Percentiles rank a stretch among this genome's conserved stretches.
phyloP scores from a whole-genome alignment of 73 alveolate species.

The Tetrahymena malaccensis region DNA sequence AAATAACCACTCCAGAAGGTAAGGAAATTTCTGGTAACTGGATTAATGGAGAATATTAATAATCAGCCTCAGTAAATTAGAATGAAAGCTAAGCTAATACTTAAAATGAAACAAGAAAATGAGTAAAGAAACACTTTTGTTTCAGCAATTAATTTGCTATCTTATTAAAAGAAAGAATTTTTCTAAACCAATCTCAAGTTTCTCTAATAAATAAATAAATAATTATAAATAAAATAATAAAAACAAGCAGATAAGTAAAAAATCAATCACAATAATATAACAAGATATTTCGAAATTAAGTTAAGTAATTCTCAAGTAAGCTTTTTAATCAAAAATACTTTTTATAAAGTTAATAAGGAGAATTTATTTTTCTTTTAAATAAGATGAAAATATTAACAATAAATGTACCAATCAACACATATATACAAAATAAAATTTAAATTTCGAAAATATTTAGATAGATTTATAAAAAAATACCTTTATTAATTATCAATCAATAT shows the following conservation, averaged over 20 bases:
- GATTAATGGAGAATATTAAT: constrained; percentile 19
- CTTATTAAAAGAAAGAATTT: too few species aligned
- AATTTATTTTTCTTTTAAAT: not conserved
- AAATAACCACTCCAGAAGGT: constrained; percentile 50
- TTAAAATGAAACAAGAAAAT: not conserved
- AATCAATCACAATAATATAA: too few species aligned
- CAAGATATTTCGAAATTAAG: not conserved
- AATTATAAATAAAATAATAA: too few species aligned
- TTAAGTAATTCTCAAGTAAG: too few species aligned
- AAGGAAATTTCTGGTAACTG: constrained; percentile 7
- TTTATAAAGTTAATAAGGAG: not conserved
- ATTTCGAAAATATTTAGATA: too few species aligned
- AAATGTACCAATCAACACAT: not conserved
- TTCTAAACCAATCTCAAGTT: not conserved
- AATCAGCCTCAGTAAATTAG: not conserved
- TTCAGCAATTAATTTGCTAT: too few species aligned
- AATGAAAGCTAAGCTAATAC: not conserved
- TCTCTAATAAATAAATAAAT: not conserved
- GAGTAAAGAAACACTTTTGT: too few species aligned
- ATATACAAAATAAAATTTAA: too few species aligned
- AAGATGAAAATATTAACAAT: not conserved
- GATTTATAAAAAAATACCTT: too few species aligned
- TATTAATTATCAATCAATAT: too few species aligned
- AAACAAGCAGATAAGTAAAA: not conserved
- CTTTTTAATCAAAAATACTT: not conserved